Evolutionary conservation across 208 protist genomes (phyloP).

Genomic region (Trypanosoma grayi): DNA sequence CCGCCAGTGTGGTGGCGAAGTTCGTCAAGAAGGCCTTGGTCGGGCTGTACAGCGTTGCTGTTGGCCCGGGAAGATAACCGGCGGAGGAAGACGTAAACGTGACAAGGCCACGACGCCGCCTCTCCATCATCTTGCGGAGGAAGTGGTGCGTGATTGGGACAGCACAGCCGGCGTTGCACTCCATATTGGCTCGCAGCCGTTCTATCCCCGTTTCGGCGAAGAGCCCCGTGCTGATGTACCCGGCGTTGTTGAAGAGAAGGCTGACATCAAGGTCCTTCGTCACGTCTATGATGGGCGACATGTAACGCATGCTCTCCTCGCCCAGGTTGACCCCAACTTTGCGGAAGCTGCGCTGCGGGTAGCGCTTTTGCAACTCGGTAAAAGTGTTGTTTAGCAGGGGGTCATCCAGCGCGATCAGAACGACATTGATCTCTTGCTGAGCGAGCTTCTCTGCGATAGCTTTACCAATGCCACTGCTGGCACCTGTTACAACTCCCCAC

Average conservation of each 20-base stretch:
- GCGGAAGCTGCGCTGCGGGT: slow-evolving; percentile 73
- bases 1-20: slow-evolving; percentile 78
- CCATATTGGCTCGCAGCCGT: slow-evolving; percentile 79
- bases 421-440: slow-evolving; percentile 86
- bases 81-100: slow-evolving; percentile 87
- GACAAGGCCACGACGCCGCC: slow-evolving; percentile 74
- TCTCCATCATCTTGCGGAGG: slow-evolving; percentile 81
- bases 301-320: slow-evolving; percentile 66
- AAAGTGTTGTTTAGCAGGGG: slow-evolving; percentile 81
- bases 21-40: slow-evolving; percentile 92
- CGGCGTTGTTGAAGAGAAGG: slow-evolving; percentile 94
- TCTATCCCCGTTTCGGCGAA: slow-evolving; percentile 85
- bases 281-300: slow-evolving; percentile 59
- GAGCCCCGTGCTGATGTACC: slow-evolving; percentile 91
- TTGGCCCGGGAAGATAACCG: slow-evolving; percentile 83
- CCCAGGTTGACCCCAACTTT: slow-evolving; percentile 88
- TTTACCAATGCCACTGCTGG: slow-evolving; percentile 94
- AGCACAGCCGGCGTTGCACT: slow-evolving; percentile 88
- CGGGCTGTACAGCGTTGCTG: slow-evolving; percentile 87
- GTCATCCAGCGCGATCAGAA: slow-evolving; percentile 89
- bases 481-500: slow-evolving; percentile 93
- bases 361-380: slow-evolving; percentile 70
- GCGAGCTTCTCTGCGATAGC: slow-evolving; percentile 93
- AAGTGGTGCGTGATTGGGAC: slow-evolving; percentile 91
- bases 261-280: slow-evolving; percentile 72